These are phyloP conservation scores for Macrotyloma uniflorum DNA, from an alignment of 306 rosid genomes.

Conservation along the genomic window DNA sequence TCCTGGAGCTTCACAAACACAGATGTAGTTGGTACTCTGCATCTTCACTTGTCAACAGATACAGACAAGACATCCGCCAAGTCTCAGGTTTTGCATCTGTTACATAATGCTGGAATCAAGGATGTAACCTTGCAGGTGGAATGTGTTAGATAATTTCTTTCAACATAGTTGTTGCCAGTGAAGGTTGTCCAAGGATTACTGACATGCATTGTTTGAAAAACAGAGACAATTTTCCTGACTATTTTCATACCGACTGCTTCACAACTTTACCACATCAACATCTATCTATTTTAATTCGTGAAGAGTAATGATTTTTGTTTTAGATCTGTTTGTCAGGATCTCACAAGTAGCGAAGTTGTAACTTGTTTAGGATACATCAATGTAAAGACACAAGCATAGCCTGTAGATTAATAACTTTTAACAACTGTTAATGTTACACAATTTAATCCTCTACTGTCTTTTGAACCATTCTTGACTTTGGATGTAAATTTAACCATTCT, in stretches of 20 bases:
- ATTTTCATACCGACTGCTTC: slow-evolving; percentile 21
- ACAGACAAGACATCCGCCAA: slow-evolving; percentile 60
- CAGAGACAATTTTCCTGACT: slow-evolving; percentile 8
- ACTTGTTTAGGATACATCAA: slow-evolving; percentile 4
- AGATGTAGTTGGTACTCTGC: slow-evolving; percentile 83
- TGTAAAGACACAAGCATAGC: slow-evolving; percentile 27
- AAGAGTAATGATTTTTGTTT: slow-evolving; percentile 30
- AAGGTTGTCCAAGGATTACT: slow-evolving; percentile 18
- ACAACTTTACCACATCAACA: not conserved
- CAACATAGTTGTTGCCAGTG: not conserved
- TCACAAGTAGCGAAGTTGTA: not conserved
- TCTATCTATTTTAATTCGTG: not conserved
- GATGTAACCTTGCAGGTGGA: slow-evolving; percentile 93
- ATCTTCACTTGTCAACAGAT: slow-evolving; percentile 71
- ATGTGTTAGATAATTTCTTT: slow-evolving; percentile 39
- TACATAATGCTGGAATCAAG: slow-evolving; percentile 74
- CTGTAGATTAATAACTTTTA: not conserved
- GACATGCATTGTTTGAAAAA: slow-evolving; percentile 1
- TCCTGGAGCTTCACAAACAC: slow-evolving; percentile 86
- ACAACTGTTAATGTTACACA: not conserved
- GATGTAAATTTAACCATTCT: not conserved
- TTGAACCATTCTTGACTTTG: too few species aligned
- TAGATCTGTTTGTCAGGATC: slow-evolving; percentile 31
- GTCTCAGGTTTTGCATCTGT: slow-evolving; percentile 61
- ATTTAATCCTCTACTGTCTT: not conserved